Conservation (phyloP, 169 alveolate genomes). For the Plasmodium adleri region DNA sequence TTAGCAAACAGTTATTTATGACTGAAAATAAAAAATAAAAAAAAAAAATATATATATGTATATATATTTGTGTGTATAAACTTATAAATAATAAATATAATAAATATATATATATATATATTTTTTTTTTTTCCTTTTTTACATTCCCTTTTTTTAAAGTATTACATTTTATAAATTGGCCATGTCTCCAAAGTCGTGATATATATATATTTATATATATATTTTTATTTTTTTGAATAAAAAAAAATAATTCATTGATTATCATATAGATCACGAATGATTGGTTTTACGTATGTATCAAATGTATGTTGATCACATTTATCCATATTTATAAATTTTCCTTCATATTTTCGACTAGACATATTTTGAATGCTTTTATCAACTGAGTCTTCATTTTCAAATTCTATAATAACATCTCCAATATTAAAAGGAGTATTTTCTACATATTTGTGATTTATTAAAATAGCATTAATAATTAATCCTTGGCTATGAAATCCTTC, state of each 20-base stretch:
- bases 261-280: conserved; percentile 33
- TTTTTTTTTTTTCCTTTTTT: not conserved
- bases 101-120: not conserved
- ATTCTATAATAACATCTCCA: conserved; percentile 85
- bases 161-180: no score
- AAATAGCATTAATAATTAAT: conserved; percentile 77
- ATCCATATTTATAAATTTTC: conserved; percentile 76
- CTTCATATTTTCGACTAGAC: conserved; percentile 84
- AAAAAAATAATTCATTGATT: not conserved
- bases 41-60: no score
- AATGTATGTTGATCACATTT: conserved; percentile 35
- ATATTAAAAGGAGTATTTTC: conserved; percentile 77
- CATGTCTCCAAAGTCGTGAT: not conserved
- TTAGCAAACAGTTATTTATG: no score
- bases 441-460: conserved; percentile 79
- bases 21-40: no score
- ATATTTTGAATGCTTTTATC: conserved; percentile 81
- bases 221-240: no score
- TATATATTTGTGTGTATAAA: no score
- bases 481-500: conserved; percentile 86
- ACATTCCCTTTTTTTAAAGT: no score
- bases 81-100: not conserved
- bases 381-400: conserved; percentile 79
- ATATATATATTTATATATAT: not conserved
- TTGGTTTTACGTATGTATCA: conserved; percentile 27